Evolutionary conservation across 2,329 filamentous ascomycete species (phyloP).

Genomic region (Didymella pinodella): DNA sequence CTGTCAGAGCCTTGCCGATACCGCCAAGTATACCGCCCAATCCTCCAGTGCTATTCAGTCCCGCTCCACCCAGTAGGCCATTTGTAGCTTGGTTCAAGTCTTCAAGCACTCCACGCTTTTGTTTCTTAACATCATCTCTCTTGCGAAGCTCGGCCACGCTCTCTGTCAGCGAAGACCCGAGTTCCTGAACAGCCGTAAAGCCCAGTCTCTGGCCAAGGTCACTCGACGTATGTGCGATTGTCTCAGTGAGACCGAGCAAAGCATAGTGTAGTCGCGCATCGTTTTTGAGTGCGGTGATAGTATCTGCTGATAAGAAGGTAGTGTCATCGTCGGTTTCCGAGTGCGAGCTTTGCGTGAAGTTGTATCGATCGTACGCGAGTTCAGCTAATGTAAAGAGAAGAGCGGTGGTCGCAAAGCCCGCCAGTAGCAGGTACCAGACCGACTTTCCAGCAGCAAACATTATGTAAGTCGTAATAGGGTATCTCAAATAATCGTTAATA

Average conservation of each 20-base stretch:
- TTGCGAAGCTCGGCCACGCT: conserved; percentile 25
- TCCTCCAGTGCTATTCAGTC: conserved; percentile 24
- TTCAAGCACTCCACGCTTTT: conserved; percentile 23
- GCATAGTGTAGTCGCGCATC: conserved; percentile 34
- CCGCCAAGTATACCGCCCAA: conserved; percentile 24
- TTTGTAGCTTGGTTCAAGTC: conserved; percentile 20
- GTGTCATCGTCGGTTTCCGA: conserved; percentile 18
- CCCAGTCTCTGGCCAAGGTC: conserved; percentile 28
- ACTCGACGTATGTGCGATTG: conserved; percentile 32
- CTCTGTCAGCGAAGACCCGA: conserved; percentile 30
- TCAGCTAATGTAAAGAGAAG: conserved; percentile 28
- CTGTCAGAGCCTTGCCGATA: conserved; percentile 23
- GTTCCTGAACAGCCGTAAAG: conserved; percentile 22
- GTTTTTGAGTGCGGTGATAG: conserved; percentile 36
- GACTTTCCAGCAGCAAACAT: conserved; percentile 37
- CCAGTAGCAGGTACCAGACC: conserved; percentile 38
- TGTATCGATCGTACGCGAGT: conserved; percentile 28
- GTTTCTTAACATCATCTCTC: conserved; percentile 5
- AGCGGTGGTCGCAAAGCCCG: conserved; percentile 22
- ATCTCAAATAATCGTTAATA: conserved; percentile 23
- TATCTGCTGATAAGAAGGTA: conserved; percentile 29
- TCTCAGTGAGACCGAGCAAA: conserved; percentile 34
- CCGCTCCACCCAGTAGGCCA: conserved; percentile 8
- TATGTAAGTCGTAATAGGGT: conserved; percentile 27
- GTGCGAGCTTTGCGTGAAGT: conserved; percentile 1